phyloP scores from a whole-genome alignment of 1,284 basidiomycete species.

The Ganoderma meredithae region DNA sequence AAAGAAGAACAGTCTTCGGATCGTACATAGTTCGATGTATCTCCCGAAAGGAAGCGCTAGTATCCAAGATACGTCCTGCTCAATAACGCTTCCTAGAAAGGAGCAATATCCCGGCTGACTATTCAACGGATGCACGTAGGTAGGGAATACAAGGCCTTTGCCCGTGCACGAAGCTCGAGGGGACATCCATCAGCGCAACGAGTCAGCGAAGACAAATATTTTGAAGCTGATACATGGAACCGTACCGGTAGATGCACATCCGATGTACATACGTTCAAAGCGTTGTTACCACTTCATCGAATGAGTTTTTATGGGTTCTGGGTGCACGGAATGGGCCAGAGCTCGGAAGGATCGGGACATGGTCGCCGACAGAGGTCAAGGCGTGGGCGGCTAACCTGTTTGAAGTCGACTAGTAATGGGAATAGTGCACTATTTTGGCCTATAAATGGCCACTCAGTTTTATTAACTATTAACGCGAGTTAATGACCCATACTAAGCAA shows the following conservation, averaged over 20 bases:
- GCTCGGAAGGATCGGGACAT: neutral
- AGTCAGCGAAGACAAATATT: neutral
- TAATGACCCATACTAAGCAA: constrained; percentile 4
- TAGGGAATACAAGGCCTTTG: neutral
- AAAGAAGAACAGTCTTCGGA: neutral
- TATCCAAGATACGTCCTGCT: neutral
- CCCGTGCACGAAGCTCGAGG: neutral
- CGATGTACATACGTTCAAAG: too few species aligned
- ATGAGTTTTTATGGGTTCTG: neutral
- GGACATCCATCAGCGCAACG: neutral
- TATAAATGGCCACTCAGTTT: neutral
- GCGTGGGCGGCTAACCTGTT: neutral
- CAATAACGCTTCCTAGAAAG: neutral
- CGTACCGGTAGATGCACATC: too few species aligned
- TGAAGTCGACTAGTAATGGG: neutral
- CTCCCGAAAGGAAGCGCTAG: neutral
- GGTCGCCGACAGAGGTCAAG: neutral
- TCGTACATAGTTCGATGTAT: neutral
- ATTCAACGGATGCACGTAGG: too few species aligned
- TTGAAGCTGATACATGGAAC: too few species aligned
- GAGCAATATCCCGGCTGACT: neutral
- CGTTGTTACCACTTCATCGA: too few species aligned
- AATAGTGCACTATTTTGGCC: neutral
- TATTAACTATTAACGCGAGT: too few species aligned
- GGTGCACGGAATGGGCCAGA: neutral